Evolutionary conservation across 2,329 filamentous ascomycete genomes (phyloP).

Genomic region (Botrytis sinoallii): DNA sequence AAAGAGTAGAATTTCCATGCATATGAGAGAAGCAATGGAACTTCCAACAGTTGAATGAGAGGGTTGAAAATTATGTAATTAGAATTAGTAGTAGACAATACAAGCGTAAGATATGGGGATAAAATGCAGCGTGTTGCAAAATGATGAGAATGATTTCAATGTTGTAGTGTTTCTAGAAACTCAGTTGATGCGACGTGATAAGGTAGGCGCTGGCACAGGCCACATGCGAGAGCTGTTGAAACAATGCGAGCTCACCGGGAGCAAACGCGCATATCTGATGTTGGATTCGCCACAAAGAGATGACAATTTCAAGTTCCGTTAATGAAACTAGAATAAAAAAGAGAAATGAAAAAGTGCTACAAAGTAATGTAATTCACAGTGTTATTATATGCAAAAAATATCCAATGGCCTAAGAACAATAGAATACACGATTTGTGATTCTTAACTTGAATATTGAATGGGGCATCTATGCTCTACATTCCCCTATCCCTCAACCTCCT

Average conservation of each 20-base stretch:
- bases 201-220: background rate
- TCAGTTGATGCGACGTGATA: background rate
- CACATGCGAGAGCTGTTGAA: background rate
- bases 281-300: background rate
- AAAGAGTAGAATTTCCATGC: background rate
- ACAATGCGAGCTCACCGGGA: background rate
- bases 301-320: background rate
- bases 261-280: background rate
- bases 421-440: background rate
- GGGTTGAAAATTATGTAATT: background rate
- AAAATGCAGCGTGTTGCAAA: background rate
- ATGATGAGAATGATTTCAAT: background rate
- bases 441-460: background rate
- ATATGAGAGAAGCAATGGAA: background rate
- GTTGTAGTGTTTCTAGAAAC: background rate
- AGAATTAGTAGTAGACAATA: background rate
- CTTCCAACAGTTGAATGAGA: background rate
- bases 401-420: background rate
- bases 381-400: background rate
- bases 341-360: background rate
- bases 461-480: conserved; percentile 28
- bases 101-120: background rate
- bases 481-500: conserved; percentile 38
- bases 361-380: background rate
- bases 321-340: background rate